Evolutionary conservation across 495 filamentous ascomycete genomes (phyloP).

Genomic region (Tuber umbilicatum): DNA sequence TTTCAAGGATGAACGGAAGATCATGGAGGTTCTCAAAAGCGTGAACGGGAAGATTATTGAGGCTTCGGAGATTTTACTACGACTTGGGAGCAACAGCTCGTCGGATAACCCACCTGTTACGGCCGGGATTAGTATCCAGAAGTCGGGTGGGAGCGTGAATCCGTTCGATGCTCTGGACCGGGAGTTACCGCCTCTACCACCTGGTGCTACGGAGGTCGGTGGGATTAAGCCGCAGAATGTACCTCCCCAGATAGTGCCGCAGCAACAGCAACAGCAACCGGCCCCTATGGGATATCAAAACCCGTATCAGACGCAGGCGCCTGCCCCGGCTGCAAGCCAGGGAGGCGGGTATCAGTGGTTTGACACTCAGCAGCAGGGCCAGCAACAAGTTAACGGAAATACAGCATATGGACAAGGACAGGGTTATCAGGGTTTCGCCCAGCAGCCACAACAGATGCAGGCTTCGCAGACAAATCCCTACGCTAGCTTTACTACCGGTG

Average conservation of each 20-base stretch:
- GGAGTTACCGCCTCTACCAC: conserved; percentile 35
- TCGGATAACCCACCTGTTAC: conserved; percentile 40
- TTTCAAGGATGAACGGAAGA: conserved; percentile 76
- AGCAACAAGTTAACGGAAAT: conserved; percentile 43
- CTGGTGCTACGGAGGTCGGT: conserved; percentile 53
- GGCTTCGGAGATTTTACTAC: conserved; percentile 71
- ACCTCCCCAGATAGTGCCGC: conserved; percentile 54
- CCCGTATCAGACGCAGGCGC: conserved; percentile 13
- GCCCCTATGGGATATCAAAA: conserved; percentile 10
- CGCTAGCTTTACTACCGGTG: conserved; percentile 9
- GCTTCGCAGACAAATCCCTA: conserved; percentile 31
- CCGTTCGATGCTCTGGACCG: conserved; percentile 56
- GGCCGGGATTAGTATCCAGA: conserved; percentile 45
- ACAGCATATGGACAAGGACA: conserved; percentile 43
- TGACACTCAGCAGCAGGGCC: conserved; percentile 46
- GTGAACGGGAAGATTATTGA: conserved; percentile 76
- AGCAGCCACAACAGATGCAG: conserved; percentile 48
- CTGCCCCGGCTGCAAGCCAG: background rate
- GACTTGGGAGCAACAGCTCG: conserved; percentile 43
- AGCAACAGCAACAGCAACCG: conserved; percentile 27
- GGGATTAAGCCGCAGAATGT: conserved; percentile 53
- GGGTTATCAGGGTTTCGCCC: conserved; percentile 47
- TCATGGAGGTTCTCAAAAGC: conserved; percentile 68
- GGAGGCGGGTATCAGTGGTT: conserved; percentile 2
- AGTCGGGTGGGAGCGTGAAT: conserved; percentile 49